Conservation (phyloP, 2,329 filamentous ascomycete genomes). For the Nemania abortiva region DNA sequence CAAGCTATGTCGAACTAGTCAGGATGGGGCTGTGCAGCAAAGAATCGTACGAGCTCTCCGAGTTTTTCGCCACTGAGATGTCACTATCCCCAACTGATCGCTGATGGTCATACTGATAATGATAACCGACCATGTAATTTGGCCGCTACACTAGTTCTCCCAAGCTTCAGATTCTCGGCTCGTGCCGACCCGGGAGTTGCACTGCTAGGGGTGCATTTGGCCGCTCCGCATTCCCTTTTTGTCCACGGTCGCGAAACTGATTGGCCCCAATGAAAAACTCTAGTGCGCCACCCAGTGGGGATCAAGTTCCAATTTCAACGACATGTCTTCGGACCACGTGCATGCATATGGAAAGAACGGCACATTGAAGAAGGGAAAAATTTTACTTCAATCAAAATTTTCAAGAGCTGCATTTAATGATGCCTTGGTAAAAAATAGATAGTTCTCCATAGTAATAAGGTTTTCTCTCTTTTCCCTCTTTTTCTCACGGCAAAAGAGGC, state of each 20-base stretch:
- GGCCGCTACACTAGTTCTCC: background rate
- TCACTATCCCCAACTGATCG: background rate
- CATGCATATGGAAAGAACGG: background rate
- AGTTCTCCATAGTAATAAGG: too few relatives aligned
- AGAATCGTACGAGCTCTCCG: too few relatives aligned
- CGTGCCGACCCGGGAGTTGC: conserved; percentile 28
- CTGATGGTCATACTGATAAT: background rate
- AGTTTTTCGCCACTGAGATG: background rate
- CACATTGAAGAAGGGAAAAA: background rate
- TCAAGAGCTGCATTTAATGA: background rate
- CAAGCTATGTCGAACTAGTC: background rate
- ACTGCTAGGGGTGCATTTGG: conserved; percentile 18
- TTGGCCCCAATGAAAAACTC: conserved; percentile 31
- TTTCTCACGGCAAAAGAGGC: background rate
- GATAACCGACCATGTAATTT: background rate
- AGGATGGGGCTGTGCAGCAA: background rate
- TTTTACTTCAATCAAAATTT: background rate
- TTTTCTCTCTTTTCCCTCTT: background rate
- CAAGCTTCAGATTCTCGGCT: conserved; percentile 25
- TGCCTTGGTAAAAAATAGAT: background rate
- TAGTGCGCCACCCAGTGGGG: conserved; percentile 28
- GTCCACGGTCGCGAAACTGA: conserved; percentile 27
- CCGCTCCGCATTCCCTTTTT: conserved; percentile 31
- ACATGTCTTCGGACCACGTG: conserved; percentile 11
- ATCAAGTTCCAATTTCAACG: conserved; percentile 31